phyloP scores from a whole-genome alignment of 2,329 filamentous ascomycete genomes.

The Endocalyx cinctus region DNA sequence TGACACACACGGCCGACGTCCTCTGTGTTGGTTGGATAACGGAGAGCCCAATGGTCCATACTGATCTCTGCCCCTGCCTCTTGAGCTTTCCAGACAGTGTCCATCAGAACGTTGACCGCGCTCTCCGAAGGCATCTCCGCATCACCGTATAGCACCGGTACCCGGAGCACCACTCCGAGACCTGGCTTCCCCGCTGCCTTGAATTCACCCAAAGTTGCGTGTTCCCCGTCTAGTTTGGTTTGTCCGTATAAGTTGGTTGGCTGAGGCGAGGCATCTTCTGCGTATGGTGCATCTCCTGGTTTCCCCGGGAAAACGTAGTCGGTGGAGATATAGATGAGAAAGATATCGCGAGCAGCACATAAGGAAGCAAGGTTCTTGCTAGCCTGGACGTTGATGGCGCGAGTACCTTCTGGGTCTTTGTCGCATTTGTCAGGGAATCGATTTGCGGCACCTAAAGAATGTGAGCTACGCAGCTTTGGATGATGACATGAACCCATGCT shows the following conservation, averaged over 20 bases:
- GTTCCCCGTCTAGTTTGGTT: conserved; percentile 57
- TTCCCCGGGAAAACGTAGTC: conserved; percentile 75
- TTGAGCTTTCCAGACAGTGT: conserved; percentile 70
- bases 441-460: conserved; percentile 68
- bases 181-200: conserved; percentile 43
- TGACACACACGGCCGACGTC: conserved; percentile 77
- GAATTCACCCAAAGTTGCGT: conserved; percentile 62
- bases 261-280: conserved; percentile 53
- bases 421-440: conserved; percentile 84
- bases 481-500: neutral
- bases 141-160: conserved; percentile 82
- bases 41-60: conserved; percentile 82
- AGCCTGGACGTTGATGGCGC: conserved; percentile 68
- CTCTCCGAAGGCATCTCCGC: conserved; percentile 68
- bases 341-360: conserved; percentile 55
- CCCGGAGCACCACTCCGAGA: conserved; percentile 65
- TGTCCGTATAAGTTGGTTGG: conserved; percentile 74
- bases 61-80: conserved; percentile 56
- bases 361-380: conserved; percentile 61
- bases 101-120: conserved; percentile 77
- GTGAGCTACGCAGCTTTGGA: neutral
- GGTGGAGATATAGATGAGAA: conserved; percentile 76
- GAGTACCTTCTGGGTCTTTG: conserved; percentile 69
- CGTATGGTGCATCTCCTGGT: conserved; percentile 80
- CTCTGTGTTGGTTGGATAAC: conserved; percentile 85